Conservation (phyloP, 305 asterid genomes). For the Nicotiana rustica region DNA sequence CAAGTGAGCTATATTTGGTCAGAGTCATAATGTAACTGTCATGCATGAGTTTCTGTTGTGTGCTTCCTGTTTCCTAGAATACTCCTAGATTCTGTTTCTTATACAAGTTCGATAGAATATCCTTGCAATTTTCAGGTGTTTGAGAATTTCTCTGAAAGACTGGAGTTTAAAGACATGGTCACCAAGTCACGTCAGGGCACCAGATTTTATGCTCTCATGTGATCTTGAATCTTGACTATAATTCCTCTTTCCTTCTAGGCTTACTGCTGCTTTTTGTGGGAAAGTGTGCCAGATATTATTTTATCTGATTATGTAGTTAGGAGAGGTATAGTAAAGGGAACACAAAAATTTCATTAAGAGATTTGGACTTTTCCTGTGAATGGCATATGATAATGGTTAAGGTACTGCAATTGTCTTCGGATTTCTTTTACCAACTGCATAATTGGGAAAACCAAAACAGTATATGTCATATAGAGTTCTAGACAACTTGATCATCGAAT, state of each 20-base stretch:
- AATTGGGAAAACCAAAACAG: background rate
- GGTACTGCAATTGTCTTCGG: background rate
- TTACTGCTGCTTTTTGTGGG: background rate
- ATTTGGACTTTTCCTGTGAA: background rate
- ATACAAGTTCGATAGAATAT: background rate
- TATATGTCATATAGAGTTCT: background rate
- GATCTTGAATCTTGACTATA: background rate
- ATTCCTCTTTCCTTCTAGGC: background rate
- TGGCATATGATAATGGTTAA: conserved; percentile 1
- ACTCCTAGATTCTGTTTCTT: background rate
- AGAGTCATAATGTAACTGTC: background rate
- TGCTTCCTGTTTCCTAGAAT: background rate
- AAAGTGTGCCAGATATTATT: background rate
- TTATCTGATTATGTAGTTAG: background rate
- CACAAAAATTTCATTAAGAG: background rate
- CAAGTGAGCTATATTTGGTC: background rate
- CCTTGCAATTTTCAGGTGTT: background rate
- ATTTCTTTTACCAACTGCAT: background rate
- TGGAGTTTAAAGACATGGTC: background rate
- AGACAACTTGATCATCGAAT: background rate
- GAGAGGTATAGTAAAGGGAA: conserved; percentile 5
- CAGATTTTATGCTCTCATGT: background rate
- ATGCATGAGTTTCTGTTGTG: conserved; percentile 13
- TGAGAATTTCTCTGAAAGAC: background rate
- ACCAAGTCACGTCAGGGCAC: background rate